A percentile compares a stretch with the other conserved stretches of the same genome.
These are phyloP conservation scores for Filobasidium wieringae DNA, from an alignment of 768 basidiomycete genomes.

Conservation along the genomic window DNA sequence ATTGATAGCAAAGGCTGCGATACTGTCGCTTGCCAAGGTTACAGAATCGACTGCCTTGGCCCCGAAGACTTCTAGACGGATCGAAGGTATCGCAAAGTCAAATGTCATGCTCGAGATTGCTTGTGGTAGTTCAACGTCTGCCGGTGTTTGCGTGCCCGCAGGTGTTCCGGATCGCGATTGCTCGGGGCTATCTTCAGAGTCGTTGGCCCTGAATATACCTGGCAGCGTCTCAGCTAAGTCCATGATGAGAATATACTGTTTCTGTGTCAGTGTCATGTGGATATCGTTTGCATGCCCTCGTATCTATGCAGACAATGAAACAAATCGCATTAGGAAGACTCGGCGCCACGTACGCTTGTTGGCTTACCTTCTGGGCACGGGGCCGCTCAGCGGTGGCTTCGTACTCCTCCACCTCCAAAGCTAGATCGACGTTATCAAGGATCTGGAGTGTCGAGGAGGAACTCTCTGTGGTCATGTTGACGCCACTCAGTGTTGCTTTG, in stretches of 20 bases:
- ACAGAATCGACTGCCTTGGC: constrained; percentile 48
- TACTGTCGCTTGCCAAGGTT: constrained; percentile 62
- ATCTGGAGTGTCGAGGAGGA: constrained; percentile 54
- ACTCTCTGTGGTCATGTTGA: constrained; percentile 62
- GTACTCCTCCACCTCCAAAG: constrained; percentile 56
- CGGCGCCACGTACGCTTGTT: constrained; percentile 48
- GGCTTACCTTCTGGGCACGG: constrained; percentile 45
- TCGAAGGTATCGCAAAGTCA: constrained; percentile 54
- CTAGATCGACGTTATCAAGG: constrained; percentile 76
- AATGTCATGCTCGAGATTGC: constrained; percentile 52
- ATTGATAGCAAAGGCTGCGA: constrained; percentile 72
- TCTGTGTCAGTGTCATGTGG: constrained; percentile 67
- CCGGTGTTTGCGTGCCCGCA: too few species aligned
- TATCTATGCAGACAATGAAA: constrained; percentile 45
- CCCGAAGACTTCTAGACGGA: constrained; percentile 82
- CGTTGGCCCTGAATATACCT: not conserved
- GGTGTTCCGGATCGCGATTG: not conserved
- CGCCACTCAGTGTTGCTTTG: constrained; percentile 64
- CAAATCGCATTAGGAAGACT: not conserved
- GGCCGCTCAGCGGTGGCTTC: constrained; percentile 47
- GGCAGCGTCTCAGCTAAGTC: constrained; percentile 41
- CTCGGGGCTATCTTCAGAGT: not conserved
- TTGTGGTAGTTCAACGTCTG: too few species aligned
- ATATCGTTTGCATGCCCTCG: constrained; percentile 67
- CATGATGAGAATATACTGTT: constrained; percentile 65